These are phyloP conservation scores for Phascolomyces articulosus DNA, from an alignment of 371 early-diverging fungal species.

Conservation along the genomic window DNA sequence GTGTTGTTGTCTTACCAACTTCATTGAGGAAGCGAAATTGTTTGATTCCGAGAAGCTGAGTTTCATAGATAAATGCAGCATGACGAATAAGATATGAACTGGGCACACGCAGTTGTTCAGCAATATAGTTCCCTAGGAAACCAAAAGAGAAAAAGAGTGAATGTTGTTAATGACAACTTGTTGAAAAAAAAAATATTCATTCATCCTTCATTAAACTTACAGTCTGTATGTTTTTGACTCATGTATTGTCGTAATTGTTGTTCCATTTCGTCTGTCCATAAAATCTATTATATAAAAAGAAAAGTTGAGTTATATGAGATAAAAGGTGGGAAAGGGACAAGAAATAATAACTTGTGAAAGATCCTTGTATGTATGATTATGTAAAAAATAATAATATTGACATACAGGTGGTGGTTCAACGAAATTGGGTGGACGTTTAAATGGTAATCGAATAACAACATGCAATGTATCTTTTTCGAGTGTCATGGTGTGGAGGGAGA, in stretches of 20 bases:
- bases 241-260: slow-evolving; percentile 63
- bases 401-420: slow-evolving; percentile 60
- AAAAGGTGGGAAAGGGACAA: too few relatives aligned
- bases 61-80: slow-evolving; percentile 65
- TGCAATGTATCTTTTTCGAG: slow-evolving; percentile 47
- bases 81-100: slow-evolving; percentile 61
- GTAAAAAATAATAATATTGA: too few relatives aligned
- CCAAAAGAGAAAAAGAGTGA: not conserved
- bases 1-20: slow-evolving; percentile 21
- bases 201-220: slow-evolving; percentile 26
- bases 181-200: not conserved
- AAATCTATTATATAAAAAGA: slow-evolving; percentile 37
- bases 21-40: slow-evolving; percentile 51
- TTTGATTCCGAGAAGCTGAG: slow-evolving; percentile 63
- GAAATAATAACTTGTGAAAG: too few relatives aligned
- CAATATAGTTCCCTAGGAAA: slow-evolving; percentile 57
- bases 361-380: not conserved
- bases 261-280: slow-evolving; percentile 72
- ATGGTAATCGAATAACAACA: slow-evolving; percentile 63
- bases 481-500: slow-evolving; percentile 11
- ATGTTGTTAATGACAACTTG: too few relatives aligned
- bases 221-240: slow-evolving; percentile 63
- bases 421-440: slow-evolving; percentile 57
- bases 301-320: not conserved
- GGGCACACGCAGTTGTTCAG: slow-evolving; percentile 60